Percentiles rank a stretch among this genome's conserved stretches.
Evolutionary conservation across 1,284 basidiomycete species (phyloP).

Genomic region (Naganishia albida): DNA sequence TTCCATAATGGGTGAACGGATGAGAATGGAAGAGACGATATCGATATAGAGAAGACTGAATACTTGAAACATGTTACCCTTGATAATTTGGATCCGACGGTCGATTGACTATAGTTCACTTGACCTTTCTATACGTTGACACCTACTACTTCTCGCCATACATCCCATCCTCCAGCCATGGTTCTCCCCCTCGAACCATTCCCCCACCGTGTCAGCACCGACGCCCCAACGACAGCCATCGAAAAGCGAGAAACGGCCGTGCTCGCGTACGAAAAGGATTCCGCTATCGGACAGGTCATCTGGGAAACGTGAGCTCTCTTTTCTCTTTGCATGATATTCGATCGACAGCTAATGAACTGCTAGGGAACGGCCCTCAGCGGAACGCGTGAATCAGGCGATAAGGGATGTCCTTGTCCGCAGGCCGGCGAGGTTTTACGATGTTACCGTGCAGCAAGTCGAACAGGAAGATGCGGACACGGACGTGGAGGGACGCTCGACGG

Average conservation of each 20-base stretch:
- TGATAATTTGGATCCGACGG: not conserved
- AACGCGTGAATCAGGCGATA: constrained; percentile 24
- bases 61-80: not conserved
- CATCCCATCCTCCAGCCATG: not conserved
- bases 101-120: not conserved
- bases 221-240: constrained; percentile 6
- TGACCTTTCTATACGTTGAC: not conserved
- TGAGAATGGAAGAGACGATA: not conserved
- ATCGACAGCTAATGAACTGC: not conserved
- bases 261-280: constrained; percentile 22
- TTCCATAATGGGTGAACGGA: constrained; percentile 48
- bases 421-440: constrained; percentile 26
- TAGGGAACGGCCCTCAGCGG: constrained; percentile 2
- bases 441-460: constrained; percentile 21
- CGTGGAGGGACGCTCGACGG: not conserved
- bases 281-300: constrained; percentile 6
- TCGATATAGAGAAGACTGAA: not conserved
- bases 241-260: constrained; percentile 22
- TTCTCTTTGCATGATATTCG: too few relatives aligned
- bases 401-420: constrained; percentile 22
- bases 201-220: constrained; percentile 10
- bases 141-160: not conserved
- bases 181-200: constrained; percentile 24
- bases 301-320: constrained; percentile 18
- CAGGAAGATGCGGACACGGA: constrained; percentile 10